Base-by-base conservation (phyloP, 1,284 basidiomycete genomes). In the Leccinum ambiguum region DNA sequence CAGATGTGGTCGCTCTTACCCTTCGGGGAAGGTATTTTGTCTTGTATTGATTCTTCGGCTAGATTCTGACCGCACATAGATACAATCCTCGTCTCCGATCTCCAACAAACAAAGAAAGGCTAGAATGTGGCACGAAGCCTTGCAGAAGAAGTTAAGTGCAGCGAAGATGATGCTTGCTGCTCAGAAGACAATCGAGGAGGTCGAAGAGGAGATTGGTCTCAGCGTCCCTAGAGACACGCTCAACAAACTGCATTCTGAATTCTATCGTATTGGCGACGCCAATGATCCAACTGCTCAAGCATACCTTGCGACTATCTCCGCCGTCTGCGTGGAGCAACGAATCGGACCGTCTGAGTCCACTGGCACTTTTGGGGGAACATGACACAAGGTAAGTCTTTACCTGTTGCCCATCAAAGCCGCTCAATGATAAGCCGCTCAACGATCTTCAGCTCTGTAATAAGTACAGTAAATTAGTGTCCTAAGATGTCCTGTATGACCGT, bases 91-190 rank as follows among this genome's bases (percentile, higher is more conserved):
- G 6, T 41, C 16, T 54, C 50, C 50, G 23, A n/a, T 62, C 50
- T 62, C 61, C 50, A 62, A 62, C 36, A 62, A 62, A 39, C 61
- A 56, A 56, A 56, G 50, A 62, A 62, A 62, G 36, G 61, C 62
- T 18, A 59, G 43, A 33, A 41, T 59, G 41, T 62, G 50, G 50
- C 61, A 62, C 21, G 30, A 62, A 54, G 61, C 61, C 30, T 54
- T 56, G 50, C 33, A 56, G 61, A 62, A 53, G 61, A 62, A 62
- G 36, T 30, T 30, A 23, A 62, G 10, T 56, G 50, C 23, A 54
- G 36, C 14, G 36, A 62, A 62, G 50, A 56, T 62, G 61, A 62
- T 62, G 61, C 61, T 53, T 56, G 30, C 61, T 56, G 50, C 50
- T 53, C 50, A 62, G 39, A 23, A 9, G 39, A 43, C 39, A 62